A percentile compares a stretch with the other conserved stretches of the same genome.
These are phyloP conservation scores for Globisporangium paddicum DNA, from an alignment of 352 stramenopile species.

Conservation along the genomic window DNA sequence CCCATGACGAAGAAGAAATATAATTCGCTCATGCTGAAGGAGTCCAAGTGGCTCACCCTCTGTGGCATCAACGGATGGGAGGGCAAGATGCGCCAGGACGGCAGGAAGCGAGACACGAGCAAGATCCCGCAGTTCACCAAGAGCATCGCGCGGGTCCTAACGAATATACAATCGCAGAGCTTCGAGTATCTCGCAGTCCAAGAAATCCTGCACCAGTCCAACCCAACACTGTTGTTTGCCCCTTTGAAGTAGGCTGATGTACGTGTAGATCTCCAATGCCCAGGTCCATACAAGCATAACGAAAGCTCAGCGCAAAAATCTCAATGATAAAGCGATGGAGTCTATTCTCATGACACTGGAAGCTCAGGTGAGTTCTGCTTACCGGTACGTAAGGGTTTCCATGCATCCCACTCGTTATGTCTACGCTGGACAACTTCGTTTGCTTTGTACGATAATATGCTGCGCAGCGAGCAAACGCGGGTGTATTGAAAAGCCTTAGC, in stretches of 20 bases:
- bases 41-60: conserved; percentile 57
- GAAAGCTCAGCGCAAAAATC: neutral
- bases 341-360: neutral
- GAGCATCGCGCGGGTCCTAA: conserved; percentile 47
- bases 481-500: conserved; percentile 10
- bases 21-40: conserved; percentile 53
- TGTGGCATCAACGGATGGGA: conserved; percentile 68
- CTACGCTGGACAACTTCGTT: conserved; percentile 6
- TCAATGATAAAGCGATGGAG: neutral
- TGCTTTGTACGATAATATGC: neutral
- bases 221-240: conserved; percentile 59
- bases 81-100: conserved; percentile 50
- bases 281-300: neutral
- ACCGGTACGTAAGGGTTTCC: conserved; percentile 9
- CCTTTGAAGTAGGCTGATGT: conserved; percentile 20
- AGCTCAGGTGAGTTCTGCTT: neutral
- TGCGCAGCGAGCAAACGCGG: conserved; percentile 7
- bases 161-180: conserved; percentile 55
- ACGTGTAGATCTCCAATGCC: neutral
- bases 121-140: conserved; percentile 50
- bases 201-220: conserved; percentile 64
- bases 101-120: conserved; percentile 34
- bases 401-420: neutral
- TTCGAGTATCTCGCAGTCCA: conserved; percentile 72
- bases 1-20: conserved; percentile 40